phyloP scores from a whole-genome alignment of 345 rosid genomes.

The Syzygium grande region DNA sequence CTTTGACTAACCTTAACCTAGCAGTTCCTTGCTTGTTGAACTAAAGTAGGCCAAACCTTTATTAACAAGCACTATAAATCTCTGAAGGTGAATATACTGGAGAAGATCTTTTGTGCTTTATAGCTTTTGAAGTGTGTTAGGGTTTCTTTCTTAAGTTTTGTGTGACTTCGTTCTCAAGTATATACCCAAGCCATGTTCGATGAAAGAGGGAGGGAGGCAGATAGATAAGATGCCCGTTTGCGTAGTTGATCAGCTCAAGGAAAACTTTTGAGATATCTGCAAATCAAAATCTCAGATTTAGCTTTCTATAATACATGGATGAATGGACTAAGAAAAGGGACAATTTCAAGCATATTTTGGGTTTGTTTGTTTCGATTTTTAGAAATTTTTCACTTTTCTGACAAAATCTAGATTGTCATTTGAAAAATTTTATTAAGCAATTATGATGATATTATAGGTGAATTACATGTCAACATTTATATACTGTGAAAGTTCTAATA shows the following conservation, averaged over 20 bases:
- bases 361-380: neutral
- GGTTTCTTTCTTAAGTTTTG: neutral
- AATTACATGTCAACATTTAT: neutral
- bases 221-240: neutral
- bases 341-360: neutral
- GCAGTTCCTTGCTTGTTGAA: neutral
- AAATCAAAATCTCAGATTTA: neutral
- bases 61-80: neutral
- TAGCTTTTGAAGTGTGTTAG: neutral
- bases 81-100: slow-evolving; percentile 5
- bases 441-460: neutral
- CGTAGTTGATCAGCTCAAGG: neutral
- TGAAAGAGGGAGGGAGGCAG: neutral
- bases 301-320: neutral
- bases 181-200: neutral
- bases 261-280: neutral
- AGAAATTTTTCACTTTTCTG: too few relatives aligned
- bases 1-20: neutral
- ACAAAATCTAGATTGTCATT: too few relatives aligned
- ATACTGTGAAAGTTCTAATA: neutral
- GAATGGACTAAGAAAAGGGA: neutral
- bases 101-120: neutral
- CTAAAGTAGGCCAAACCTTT: neutral
- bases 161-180: neutral
- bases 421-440: neutral